A percentile compares a stretch with the other conserved stretches of the same genome.
Evolutionary conservation across 192 early-diverging fungal species (phyloP).

Genomic region (Diversispora epigaea): DNA sequence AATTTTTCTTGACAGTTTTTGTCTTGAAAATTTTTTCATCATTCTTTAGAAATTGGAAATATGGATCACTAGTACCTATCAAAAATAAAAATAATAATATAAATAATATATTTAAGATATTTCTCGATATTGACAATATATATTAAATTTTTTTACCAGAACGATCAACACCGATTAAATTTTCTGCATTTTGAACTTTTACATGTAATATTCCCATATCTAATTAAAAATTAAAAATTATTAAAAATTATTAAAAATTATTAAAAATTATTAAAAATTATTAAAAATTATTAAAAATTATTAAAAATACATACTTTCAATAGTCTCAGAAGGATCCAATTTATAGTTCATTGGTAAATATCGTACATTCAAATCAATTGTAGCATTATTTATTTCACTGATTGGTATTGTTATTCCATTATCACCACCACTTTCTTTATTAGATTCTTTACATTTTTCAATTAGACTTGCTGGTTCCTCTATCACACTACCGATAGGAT

Average conservation of each 20-base stretch:
- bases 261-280: no score
- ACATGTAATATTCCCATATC: conserved; percentile 68
- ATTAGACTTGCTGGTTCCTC: neutral
- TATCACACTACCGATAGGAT: neutral
- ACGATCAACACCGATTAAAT: conserved; percentile 69
- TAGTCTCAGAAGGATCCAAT: conserved; percentile 48
- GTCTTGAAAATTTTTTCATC: conserved; percentile 69
- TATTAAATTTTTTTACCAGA: conserved; percentile 23
- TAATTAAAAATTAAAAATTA: conserved; percentile 26
- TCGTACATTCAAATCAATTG: conserved; percentile 38
- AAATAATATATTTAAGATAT: neutral
- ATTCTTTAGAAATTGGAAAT: conserved; percentile 62
- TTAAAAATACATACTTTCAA: conserved; percentile 46
- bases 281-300: neutral
- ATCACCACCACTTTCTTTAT: no score
- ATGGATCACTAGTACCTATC: conserved; percentile 70
- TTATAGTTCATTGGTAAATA: conserved; percentile 51
- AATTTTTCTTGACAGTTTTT: conserved; percentile 67
- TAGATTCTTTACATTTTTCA: neutral
- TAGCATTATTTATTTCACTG: neutral
- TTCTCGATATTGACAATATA: neutral
- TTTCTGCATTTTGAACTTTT: conserved; percentile 54
- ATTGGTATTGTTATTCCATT: neutral
- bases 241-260: no score
- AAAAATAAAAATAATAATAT: neutral